Evolutionary conservation across 2,329 filamentous ascomycete genomes (phyloP).

Genomic region (Corynespora cassiicola): DNA sequence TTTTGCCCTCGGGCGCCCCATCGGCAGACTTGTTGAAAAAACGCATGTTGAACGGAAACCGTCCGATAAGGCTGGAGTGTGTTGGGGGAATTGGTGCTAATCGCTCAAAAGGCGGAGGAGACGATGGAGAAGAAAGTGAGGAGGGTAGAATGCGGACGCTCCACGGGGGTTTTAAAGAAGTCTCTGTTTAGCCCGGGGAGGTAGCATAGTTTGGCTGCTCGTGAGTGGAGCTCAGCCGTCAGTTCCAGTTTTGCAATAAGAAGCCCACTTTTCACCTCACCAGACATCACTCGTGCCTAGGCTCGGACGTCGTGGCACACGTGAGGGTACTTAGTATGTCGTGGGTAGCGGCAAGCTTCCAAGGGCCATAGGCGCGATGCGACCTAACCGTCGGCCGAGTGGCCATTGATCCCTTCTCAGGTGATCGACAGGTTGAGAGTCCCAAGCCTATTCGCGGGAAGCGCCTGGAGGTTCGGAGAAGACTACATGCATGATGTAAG

Average conservation of each 20-base stretch:
- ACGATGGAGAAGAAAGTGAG: conserved; percentile 4
- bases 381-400: too few species aligned
- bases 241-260: conserved; percentile 20
- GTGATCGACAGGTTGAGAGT: too few species aligned
- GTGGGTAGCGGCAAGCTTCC: too few species aligned
- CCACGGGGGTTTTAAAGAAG: conserved; percentile 27
- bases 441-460: too few species aligned
- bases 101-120: conserved; percentile 24
- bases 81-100: conserved; percentile 11
- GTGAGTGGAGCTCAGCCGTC: conserved; percentile 29
- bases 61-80: conserved; percentile 6
- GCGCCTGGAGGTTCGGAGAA: too few species aligned
- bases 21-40: conserved; percentile 26
- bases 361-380: too few species aligned
- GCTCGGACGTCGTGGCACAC: too few species aligned
- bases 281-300: too few species aligned
- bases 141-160: conserved; percentile 15
- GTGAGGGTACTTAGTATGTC: too few species aligned
- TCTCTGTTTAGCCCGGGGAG: conserved; percentile 25
- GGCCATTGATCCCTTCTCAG: too few species aligned
- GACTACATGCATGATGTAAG: too few species aligned
- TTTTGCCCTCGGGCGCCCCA: conserved; percentile 27
- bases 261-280: conserved; percentile 20
- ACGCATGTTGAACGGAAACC: conserved; percentile 20
- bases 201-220: conserved; percentile 19